Evolutionary conservation across 441 rosid genomes (phyloP).

Genomic region (Melastoma candidum): DNA sequence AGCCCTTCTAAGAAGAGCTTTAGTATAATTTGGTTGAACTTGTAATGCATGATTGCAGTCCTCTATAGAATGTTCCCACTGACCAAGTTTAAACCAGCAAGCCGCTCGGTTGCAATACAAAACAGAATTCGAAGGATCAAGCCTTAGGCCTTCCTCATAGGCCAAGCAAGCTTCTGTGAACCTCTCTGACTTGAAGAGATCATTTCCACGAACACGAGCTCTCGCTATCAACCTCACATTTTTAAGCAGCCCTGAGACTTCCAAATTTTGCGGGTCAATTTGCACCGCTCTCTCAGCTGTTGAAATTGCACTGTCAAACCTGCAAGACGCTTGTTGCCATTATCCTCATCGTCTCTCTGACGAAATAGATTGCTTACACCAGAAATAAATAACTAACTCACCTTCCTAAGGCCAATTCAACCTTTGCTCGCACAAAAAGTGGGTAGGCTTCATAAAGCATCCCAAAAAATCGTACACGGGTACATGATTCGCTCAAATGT

Average conservation of each 20-base stretch:
- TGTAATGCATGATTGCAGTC: conserved; percentile 72
- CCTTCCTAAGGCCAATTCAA: conserved; percentile 89
- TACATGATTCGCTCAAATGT: conserved; percentile 22
- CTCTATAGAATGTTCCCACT: conserved; percentile 68
- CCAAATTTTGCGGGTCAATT: conserved; percentile 64
- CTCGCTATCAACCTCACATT: conserved; percentile 67
- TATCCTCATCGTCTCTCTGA: conserved; percentile 22
- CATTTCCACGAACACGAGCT: conserved; percentile 81
- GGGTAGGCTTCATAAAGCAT: conserved; percentile 69
- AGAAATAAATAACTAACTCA: conserved; percentile 26
- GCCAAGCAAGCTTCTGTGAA: conserved; percentile 76
- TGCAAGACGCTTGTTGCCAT: conserved; percentile 42
- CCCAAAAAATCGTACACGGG: conserved; percentile 46
- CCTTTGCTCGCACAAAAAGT: conserved; percentile 53
- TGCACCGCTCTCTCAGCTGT: conserved; percentile 77
- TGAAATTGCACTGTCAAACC: conserved; percentile 82
- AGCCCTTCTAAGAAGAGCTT: conserved; percentile 87
- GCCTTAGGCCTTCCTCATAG: conserved; percentile 80
- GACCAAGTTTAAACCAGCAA: conserved; percentile 75
- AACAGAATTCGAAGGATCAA: conserved; percentile 67
- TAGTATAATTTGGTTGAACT: conserved; percentile 61
- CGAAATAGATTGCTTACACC: conserved; percentile 7
- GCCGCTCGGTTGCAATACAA: conserved; percentile 74
- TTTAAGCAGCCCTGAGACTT: conserved; percentile 51
- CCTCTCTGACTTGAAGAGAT: conserved; percentile 73